Evolutionary conservation across 1,284 basidiomycete genomes (phyloP), one percentile per base, ranked within the genome.

Genomic region (Albatrellus sp.): DNA sequence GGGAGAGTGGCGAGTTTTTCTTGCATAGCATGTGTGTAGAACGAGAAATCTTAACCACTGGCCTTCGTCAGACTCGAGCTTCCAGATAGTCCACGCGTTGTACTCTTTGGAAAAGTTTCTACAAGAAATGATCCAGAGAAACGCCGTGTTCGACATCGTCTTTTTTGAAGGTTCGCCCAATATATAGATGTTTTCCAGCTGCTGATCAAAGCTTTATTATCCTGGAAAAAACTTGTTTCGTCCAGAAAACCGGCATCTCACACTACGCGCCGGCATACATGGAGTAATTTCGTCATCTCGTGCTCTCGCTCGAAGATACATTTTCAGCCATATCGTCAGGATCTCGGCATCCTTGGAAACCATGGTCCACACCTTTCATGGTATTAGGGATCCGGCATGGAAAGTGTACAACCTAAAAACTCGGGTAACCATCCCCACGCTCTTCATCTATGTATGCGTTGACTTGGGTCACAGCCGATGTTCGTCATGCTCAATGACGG

Each of bases 21-120:
- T 34, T 14, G 12, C 24, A 24, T 7, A 24, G 24, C 24, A 24
- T 7, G 24, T n/a, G 7, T 24, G 24, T 7, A 3, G 4, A 4
- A 24, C 7, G 24, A 24, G 7, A 24, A 24, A 24, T 24, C 24
- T 24, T 24, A 24, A 1, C 33, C 40, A 13, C 16, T 20, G 19
- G 6, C 34, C 20, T 31, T 8, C 10, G 32, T 45, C 34, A 77
- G 76, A 74, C 24, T 57, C 61, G 1, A 71, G 69, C 29, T 79
- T 80, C 47, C 80, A 84, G 54, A 66, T 77, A 34, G 45, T 79
- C 0, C 80, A 84, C 54, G 80, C 78, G 2, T 59, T 70, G 24
- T 65, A 72, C 46, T 56, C 61, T 3, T 60, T 83, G 30, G 81
- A 84, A 54, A 57, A 61, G 20, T 57, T 66, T 2, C 53, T 84